Evolutionary conservation across 2,329 filamentous ascomycete species (phyloP).

Genomic region (Ophiostoma populinum): DNA sequence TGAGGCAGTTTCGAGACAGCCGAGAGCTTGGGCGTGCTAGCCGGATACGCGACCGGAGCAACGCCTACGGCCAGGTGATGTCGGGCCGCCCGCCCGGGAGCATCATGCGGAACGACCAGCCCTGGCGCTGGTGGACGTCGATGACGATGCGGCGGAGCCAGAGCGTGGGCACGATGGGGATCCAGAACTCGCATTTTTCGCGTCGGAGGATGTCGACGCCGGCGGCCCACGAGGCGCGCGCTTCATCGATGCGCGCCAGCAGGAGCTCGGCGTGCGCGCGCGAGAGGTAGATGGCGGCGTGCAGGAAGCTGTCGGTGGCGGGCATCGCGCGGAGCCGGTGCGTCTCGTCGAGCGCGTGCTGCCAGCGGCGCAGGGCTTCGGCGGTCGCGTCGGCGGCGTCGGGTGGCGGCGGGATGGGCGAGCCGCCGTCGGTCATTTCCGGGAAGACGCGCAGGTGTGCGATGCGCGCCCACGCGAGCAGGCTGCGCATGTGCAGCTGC

Average conservation of each 20-base stretch:
- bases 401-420: too few relatives aligned
- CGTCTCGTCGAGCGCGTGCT: constrained; percentile 9
- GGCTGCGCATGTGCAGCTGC: constrained; percentile 16
- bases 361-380: constrained; percentile 3
- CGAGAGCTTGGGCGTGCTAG: too few relatives aligned
- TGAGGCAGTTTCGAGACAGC: too few relatives aligned
- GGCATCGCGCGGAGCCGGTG: not conserved
- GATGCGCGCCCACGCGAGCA: constrained; percentile 14
- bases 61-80: constrained; percentile 3
- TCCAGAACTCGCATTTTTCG: constrained; percentile 17
- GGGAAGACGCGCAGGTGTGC: constrained; percentile 10
- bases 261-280: constrained; percentile 16
- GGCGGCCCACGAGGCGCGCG: constrained; percentile 12
- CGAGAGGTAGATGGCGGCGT: constrained; percentile 15
- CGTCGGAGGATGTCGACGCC: constrained; percentile 7
- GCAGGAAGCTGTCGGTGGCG: constrained; percentile 11
- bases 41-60: too few relatives aligned
- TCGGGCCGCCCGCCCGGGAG: constrained; percentile 4
- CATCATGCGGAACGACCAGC: constrained; percentile 19
- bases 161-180: constrained; percentile 15
- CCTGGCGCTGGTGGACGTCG: constrained; percentile 13
- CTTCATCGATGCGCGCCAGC: constrained; percentile 7
- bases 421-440: too few relatives aligned
- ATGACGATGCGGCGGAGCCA: constrained; percentile 16
- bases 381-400: not conserved